Evolutionary conservation across 2,329 filamentous ascomycete species (phyloP), one percentile per base, ranked within the genome.

Genomic region (Trichoderma oligosporum): DNA sequence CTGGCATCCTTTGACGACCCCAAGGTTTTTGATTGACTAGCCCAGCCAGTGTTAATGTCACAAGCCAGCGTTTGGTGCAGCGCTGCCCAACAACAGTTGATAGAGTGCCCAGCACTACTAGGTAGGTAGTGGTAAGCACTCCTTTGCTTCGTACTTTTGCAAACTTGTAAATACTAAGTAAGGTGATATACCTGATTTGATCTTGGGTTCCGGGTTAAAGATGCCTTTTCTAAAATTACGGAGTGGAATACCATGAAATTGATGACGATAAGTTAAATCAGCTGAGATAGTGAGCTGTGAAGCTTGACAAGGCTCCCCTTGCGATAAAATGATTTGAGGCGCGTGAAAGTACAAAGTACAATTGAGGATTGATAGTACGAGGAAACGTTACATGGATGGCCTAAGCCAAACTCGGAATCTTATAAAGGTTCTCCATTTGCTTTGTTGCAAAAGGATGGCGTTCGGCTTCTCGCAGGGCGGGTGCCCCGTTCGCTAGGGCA

Each of bases 311-410:
- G 47, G 39, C 27, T 18, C 29, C 31, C 41, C 29, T 20, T 45
- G 8, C 27, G 52, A 27, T 16, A 27, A 22, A 11, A 11, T 33
- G 14, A 22, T 11, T 55, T 46, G 44, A 22, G 44, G 46, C n/a
- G n/a, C n/a, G n/a, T n/a, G n/a, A n/a, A n/a, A n/a, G n/a, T n/a
- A n/a, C n/a, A n/a, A n/a, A n/a, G n/a, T 11, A 38, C 33, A 33
- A 27, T 4, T 7, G n/a, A 22, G n/a, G 18, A 14, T 31, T 18
- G 24, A 35, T 25, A 44, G 53, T 39, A 58, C 27, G 48, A 58
- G 56, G 56, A 22, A 58, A 58, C 56, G 56, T 58, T 54, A 47
- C 56, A 54, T 58, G 42, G 35, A 54, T 41, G 36, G 56, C 3
- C 16, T 55, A 57, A 47, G 47, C 55, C 47, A 20, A 38, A 49